Conservation (phyloP, 2,329 filamentous ascomycete genomes). For the Grosmannia penicillata region DNA sequence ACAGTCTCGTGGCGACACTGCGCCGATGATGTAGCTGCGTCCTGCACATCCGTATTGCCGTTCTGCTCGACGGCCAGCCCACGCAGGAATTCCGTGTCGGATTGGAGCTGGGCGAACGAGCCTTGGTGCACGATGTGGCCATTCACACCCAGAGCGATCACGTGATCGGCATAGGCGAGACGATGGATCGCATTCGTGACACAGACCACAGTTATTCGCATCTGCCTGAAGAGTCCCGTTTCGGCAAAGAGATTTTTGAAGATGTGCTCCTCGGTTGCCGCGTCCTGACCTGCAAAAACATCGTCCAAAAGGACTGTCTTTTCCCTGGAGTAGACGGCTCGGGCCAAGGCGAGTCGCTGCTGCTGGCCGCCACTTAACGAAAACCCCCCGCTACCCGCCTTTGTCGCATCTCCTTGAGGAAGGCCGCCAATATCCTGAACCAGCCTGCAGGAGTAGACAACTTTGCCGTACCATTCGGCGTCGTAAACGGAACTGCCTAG, state of each 20-base stretch:
- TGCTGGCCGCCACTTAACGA: constrained; percentile 13
- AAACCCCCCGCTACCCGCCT: constrained; percentile 11
- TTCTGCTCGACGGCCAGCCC: constrained; percentile 18
- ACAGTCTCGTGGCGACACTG: neutral
- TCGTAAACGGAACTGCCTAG: neutral
- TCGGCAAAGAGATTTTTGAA: constrained; percentile 22
- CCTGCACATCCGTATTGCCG: neutral
- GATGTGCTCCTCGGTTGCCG: neutral
- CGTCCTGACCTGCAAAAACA: constrained; percentile 7
- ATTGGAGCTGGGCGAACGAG: constrained; percentile 21
- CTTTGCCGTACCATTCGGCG: neutral
- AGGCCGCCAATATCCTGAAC: constrained; percentile 1
- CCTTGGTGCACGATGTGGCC: constrained; percentile 29
- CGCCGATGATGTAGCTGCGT: neutral
- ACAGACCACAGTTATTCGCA: constrained; percentile 16
- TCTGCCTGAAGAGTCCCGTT: no score
- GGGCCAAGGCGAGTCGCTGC: constrained; percentile 11
- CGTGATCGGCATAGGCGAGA: constrained; percentile 26
- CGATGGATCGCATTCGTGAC: constrained; percentile 24
- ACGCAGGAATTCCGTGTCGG: constrained; percentile 22
- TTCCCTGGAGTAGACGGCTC: constrained; percentile 7
- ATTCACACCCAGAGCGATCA: constrained; percentile 27
- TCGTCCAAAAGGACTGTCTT: constrained; percentile 9
- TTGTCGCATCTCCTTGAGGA: constrained; percentile 9
- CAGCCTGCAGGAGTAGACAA: constrained; percentile 11